Conservation (phyloP, 306 rosid species). For the Trichosanthes truncata region DNA sequence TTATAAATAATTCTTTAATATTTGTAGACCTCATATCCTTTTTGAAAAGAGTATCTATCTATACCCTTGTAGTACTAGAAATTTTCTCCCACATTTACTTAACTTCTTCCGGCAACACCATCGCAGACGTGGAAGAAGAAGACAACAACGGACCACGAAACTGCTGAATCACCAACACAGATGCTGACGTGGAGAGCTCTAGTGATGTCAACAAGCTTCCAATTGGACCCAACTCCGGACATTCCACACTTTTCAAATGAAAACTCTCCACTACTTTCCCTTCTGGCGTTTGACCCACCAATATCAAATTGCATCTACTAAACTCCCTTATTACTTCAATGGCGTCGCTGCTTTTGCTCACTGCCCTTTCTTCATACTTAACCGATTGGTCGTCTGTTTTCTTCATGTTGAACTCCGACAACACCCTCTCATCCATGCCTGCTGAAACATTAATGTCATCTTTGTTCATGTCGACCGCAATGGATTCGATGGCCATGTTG, state of each 20-base stretch:
- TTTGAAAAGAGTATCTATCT: too few species aligned
- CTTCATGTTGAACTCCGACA: conserved; percentile 24
- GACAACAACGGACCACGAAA: conserved; percentile 9
- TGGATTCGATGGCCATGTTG: conserved; percentile 16
- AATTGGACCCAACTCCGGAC: conserved; percentile 45
- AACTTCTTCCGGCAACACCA: conserved; percentile 12
- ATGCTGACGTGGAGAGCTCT: conserved; percentile 30
- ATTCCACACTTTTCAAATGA: conserved; percentile 23
- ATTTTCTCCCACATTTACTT: too few species aligned
- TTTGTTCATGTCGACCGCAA: conserved; percentile 16
- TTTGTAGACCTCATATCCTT: too few species aligned
- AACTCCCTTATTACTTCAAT: conserved; percentile 17
- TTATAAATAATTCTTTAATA: too few species aligned
- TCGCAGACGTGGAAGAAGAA: background rate
- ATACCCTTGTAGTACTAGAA: too few species aligned
- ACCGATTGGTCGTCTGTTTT: conserved; percentile 14
- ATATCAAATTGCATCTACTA: conserved; percentile 31
- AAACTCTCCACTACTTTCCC: conserved; percentile 28
- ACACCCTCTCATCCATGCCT: conserved; percentile 11
- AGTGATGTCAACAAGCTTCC: conserved; percentile 35
- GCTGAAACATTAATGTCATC: background rate
- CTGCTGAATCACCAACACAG: conserved; percentile 54
- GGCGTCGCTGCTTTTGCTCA: conserved; percentile 19
- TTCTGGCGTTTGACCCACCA: conserved; percentile 41
- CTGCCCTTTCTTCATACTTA: conserved; percentile 27